phyloP scores from a whole-genome alignment of 2,329 filamentous ascomycete genomes.

The Colletotrichum nymphaeae region DNA sequence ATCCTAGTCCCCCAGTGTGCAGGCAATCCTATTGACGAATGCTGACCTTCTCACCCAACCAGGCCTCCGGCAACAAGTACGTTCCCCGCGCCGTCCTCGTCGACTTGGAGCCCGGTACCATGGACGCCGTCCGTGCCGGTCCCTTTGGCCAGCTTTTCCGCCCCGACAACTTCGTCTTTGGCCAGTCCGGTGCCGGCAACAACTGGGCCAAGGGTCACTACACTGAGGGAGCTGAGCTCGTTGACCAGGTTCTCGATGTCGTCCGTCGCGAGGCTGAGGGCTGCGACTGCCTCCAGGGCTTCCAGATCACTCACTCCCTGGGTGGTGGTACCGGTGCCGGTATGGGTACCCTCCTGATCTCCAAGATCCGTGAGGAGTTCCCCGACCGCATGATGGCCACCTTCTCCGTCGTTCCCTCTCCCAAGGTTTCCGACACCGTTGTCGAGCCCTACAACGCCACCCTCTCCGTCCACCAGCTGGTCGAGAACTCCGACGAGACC shows the following conservation, averaged over 20 bases:
- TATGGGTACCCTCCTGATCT: conserved; percentile 99
- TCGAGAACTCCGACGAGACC: conserved; percentile 99
- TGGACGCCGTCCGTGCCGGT: conserved; percentile 98
- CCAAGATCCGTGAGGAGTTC: conserved; percentile 99
- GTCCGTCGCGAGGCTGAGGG: conserved; percentile 98
- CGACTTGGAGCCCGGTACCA: conserved; percentile 99
- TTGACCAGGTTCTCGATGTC: conserved; percentile 97
- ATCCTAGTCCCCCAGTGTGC: neutral
- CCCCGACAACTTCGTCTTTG: conserved; percentile 99
- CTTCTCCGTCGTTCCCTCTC: conserved; percentile 98
- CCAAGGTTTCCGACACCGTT: conserved; percentile 99
- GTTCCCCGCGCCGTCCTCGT: conserved; percentile 99
- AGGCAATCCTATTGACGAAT: conserved; percentile 23
- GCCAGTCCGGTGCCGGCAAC: conserved; percentile 99
- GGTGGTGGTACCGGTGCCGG: conserved; percentile 99
- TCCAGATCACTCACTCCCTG: conserved; percentile 99
- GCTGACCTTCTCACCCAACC: conserved; percentile 33
- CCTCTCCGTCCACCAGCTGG: conserved; percentile 97
- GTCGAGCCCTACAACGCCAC: conserved; percentile 99
- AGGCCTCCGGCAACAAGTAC: conserved; percentile 99
- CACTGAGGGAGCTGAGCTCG: conserved; percentile 98
- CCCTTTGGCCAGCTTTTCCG: conserved; percentile 99
- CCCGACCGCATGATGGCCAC: conserved; percentile 99
- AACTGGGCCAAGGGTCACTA: conserved; percentile 99
- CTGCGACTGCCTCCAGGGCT: conserved; percentile 99